These are phyloP conservation scores for Metschnikowia orientalis DNA, from an alignment of 805 yeast species.

Conservation along the genomic window DNA sequence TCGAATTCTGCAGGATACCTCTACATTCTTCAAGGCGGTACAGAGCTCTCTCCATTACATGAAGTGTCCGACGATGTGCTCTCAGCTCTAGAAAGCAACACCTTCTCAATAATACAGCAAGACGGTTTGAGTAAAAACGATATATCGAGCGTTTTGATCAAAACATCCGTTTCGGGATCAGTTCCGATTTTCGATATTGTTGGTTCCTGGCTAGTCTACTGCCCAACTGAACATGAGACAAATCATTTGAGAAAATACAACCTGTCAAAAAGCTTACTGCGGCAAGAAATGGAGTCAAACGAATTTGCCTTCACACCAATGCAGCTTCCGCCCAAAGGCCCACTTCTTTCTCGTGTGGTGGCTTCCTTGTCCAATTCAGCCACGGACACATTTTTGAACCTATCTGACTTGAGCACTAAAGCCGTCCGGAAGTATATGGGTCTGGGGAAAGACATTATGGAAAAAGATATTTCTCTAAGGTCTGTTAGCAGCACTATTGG, in stretches of 20 bases:
- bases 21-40: slow-evolving; percentile 4
- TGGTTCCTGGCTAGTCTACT: slow-evolving; percentile 47
- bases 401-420: slow-evolving; percentile 47
- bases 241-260: slow-evolving; percentile 23
- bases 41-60: not conserved
- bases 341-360: slow-evolving; percentile 45
- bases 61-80: not conserved
- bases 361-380: slow-evolving; percentile 49
- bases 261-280: slow-evolving; percentile 1
- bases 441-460: slow-evolving; percentile 15
- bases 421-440: slow-evolving; percentile 39
- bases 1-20: slow-evolving; percentile 11
- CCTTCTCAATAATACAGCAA: slow-evolving; percentile 8
- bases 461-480: slow-evolving; percentile 25
- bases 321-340: slow-evolving; percentile 39
- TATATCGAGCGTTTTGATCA: slow-evolving; percentile 17
- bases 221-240: slow-evolving; percentile 37
- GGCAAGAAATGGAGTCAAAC: slow-evolving; percentile 17
- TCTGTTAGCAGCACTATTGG: slow-evolving; percentile 31
- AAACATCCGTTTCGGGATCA: slow-evolving; percentile 31
- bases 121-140: slow-evolving; percentile 5
- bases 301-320: slow-evolving; percentile 37
- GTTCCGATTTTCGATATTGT: slow-evolving; percentile 45
- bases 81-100: slow-evolving; percentile 4
- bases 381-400: slow-evolving; percentile 44